These are phyloP conservation scores for Spathaspora sp. DNA, from an alignment of 805 yeast species.

Conservation along the genomic window DNA sequence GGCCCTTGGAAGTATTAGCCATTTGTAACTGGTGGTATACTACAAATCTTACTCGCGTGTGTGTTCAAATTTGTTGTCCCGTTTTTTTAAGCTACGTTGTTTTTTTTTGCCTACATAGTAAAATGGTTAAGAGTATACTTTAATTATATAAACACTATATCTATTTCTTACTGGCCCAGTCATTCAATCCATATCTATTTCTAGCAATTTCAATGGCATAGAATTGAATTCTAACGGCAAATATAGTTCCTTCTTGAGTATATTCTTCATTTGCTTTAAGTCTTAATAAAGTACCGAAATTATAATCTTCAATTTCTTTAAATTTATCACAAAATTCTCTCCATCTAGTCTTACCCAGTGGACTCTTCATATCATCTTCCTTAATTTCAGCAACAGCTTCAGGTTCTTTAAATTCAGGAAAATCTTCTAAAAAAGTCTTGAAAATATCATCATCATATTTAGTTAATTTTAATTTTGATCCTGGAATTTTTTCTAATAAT, in stretches of 20 bases:
- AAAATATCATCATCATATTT: slow-evolving; percentile 69
- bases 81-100: neutral
- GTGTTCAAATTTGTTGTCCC: neutral
- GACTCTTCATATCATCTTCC: slow-evolving; percentile 82
- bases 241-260: slow-evolving; percentile 77
- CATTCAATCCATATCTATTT: slow-evolving; percentile 85
- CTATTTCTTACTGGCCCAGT: slow-evolving; percentile 56
- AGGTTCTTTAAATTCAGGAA: slow-evolving; percentile 83
- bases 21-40: too few relatives aligned
- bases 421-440: slow-evolving; percentile 55
- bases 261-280: slow-evolving; percentile 69
- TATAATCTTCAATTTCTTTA: slow-evolving; percentile 85
- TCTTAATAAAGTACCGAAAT: slow-evolving; percentile 92
- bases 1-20: neutral
- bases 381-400: slow-evolving; percentile 52
- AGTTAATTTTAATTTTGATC: slow-evolving; percentile 74
- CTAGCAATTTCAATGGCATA: slow-evolving; percentile 93
- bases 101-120: neutral
- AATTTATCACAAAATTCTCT: slow-evolving; percentile 79
- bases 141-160: neutral
- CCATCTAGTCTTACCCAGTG: slow-evolving; percentile 84
- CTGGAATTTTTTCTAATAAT: slow-evolving; percentile 67
- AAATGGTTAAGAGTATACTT: neutral
- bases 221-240: slow-evolving; percentile 90
- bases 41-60: neutral